A percentile compares a stretch with the other conserved stretches of the same genome.
These are phyloP conservation scores for Lepraria neglecta DNA, from an alignment of 495 filamentous ascomycete genomes.

Conservation along the genomic window DNA sequence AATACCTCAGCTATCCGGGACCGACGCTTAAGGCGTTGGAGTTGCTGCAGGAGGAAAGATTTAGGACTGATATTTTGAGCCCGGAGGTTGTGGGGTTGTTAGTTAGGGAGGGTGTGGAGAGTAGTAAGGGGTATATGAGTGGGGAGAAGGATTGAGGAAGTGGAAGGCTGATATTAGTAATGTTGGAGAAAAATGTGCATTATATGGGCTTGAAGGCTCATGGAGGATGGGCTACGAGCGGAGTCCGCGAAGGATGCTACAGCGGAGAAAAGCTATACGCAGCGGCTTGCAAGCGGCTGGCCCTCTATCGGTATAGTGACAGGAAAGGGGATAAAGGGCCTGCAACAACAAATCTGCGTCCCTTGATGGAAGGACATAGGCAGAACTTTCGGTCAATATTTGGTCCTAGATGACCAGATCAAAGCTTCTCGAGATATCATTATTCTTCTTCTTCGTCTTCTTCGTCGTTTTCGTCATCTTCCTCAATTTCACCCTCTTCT, in stretches of 20 bases:
- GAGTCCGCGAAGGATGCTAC: no score
- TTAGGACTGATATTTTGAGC: conserved; percentile 73
- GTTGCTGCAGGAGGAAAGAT: conserved; percentile 70
- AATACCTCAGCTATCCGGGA: conserved; percentile 74
- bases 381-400: background rate
- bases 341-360: no score
- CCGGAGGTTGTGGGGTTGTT: conserved; percentile 63
- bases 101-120: conserved; percentile 44
- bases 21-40: conserved; percentile 77
- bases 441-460: background rate
- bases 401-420: background rate
- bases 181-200: background rate
- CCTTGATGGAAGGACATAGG: background rate
- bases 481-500: conserved; percentile 3
- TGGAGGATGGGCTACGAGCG: no score
- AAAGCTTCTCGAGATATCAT: background rate
- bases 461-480: background rate
- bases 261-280: no score
- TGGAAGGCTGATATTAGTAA: background rate
- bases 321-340: no score
- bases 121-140: background rate
- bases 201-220: no score
- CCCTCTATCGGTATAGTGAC: no score
- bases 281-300: no score
- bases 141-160: background rate